Conservation (phyloP, 1,284 basidiomycete genomes). For the Bondarzewia mesenterica region DNA sequence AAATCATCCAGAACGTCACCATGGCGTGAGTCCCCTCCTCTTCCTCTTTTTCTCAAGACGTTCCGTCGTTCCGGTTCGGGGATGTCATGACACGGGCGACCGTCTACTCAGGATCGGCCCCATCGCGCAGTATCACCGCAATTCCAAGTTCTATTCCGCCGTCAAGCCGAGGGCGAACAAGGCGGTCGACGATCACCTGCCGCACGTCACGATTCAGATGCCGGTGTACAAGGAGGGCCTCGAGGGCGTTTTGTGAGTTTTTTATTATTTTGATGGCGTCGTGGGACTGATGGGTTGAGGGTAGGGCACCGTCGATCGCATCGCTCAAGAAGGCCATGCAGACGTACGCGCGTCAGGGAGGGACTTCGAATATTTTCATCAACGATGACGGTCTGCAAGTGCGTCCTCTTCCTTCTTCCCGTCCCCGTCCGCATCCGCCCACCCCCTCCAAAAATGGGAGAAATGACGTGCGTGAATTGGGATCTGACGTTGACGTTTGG, state of each 20-base stretch:
- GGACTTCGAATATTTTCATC: conserved; percentile 41
- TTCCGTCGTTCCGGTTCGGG: not conserved
- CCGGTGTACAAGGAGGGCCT: conserved; percentile 47
- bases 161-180: conserved; percentile 31
- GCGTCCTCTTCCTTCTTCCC: not conserved
- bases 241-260: conserved; percentile 27
- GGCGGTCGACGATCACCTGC: conserved; percentile 34
- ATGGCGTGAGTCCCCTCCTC: conserved; percentile 20
- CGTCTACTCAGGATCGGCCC: conserved; percentile 26
- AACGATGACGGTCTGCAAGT: conserved; percentile 45
- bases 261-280: not conserved
- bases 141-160: conserved; percentile 41
- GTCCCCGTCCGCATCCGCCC: not conserved
- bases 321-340: conserved; percentile 39
- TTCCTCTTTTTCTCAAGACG: not conserved
- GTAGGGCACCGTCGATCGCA: conserved; percentile 33
- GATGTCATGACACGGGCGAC: not conserved
- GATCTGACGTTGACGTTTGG: no score
- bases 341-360: conserved; percentile 44
- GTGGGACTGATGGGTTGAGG: not conserved
- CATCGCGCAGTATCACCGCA: conserved; percentile 40
- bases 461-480: no score
- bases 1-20: conserved; percentile 30
- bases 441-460: conserved; percentile 17
- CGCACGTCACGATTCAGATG: conserved; percentile 49